Conservation (phyloP, 2,329 filamentous ascomycete species). For the Curvularia lunata region DNA sequence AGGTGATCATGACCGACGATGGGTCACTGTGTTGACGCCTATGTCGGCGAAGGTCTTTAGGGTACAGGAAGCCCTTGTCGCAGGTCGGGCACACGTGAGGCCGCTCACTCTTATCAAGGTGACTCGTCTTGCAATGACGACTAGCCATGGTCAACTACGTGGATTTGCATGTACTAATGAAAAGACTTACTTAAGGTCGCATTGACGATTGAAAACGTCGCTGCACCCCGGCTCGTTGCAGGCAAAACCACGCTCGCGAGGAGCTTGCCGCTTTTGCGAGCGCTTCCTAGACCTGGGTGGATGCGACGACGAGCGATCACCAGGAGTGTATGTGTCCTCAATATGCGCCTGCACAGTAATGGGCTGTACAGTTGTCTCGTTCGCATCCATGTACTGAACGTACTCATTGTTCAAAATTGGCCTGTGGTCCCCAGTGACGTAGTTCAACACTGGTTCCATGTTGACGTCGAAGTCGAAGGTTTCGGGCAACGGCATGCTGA, state of each 20-base stretch:
- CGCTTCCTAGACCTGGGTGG: slow-evolving; percentile 9
- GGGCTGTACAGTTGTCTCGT: slow-evolving; percentile 38
- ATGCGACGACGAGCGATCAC: slow-evolving; percentile 30
- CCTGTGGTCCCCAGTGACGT: slow-evolving; percentile 7
- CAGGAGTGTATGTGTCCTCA: slow-evolving; percentile 39
- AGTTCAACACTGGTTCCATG: slow-evolving; percentile 10
- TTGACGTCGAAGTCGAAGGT: slow-evolving; percentile 9
- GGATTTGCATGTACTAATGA: background rate
- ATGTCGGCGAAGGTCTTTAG: slow-evolving; percentile 45
- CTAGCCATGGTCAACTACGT: slow-evolving; percentile 26
- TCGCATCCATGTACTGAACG: slow-evolving; percentile 26
- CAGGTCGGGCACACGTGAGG: slow-evolving; percentile 44
- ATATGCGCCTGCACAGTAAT: slow-evolving; percentile 37
- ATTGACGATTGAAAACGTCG: slow-evolving; percentile 40
- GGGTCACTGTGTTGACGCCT: slow-evolving; percentile 34
- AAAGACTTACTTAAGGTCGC: slow-evolving; percentile 45
- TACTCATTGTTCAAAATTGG: slow-evolving; percentile 19
- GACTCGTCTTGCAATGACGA: slow-evolving; percentile 42
- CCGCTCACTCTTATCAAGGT: slow-evolving; percentile 35
- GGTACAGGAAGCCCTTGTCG: slow-evolving; percentile 43
- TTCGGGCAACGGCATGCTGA: slow-evolving; percentile 8
- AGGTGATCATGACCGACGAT: slow-evolving; percentile 17
- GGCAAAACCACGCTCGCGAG: slow-evolving; percentile 33
- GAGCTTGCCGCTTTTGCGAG: slow-evolving; percentile 33
- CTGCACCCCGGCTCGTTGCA: slow-evolving; percentile 33